phyloP scores from a whole-genome alignment of 306 rosid species.

The Prinsepia uniflora region DNA sequence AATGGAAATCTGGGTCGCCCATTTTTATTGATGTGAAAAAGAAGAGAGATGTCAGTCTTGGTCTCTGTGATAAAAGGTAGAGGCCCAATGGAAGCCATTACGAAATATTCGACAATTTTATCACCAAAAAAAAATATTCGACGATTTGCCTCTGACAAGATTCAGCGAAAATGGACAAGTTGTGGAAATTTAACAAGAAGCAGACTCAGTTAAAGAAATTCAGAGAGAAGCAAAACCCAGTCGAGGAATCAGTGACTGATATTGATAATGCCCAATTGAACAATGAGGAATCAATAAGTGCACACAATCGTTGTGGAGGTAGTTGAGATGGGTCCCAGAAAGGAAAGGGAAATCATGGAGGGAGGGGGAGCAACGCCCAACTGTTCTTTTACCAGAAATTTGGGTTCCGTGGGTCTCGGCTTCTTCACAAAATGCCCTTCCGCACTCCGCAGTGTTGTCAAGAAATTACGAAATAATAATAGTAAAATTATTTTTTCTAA shows the following conservation, averaged over 20 bases:
- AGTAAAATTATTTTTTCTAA: too few species aligned
- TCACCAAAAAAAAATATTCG: too few species aligned
- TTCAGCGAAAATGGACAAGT: constrained; percentile 3
- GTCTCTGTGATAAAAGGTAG: constrained; percentile 42
- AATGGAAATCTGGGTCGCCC: constrained; percentile 25
- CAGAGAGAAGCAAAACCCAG: constrained; percentile 27
- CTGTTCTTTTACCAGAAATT: background rate
- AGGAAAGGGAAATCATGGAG: background rate
- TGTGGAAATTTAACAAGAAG: background rate
- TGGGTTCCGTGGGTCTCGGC: constrained; percentile 2
- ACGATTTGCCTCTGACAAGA: constrained; percentile 5
- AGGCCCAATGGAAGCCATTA: constrained; percentile 57
- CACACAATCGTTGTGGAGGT: background rate
- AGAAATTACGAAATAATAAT: too few species aligned
- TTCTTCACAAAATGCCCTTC: background rate
- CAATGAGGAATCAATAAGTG: background rate
- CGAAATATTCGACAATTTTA: background rate
- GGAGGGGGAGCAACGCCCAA: background rate
- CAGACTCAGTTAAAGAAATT: constrained; percentile 33
- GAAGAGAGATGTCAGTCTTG: constrained; percentile 37
- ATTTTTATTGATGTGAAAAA: constrained; percentile 28
- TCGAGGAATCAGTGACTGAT: background rate
- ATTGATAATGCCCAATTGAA: background rate
- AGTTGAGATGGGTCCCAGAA: constrained; percentile 17
- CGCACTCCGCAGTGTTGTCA: background rate